These are phyloP conservation scores for Rosa lucieae DNA, from an alignment of 306 rosid genomes.

Conservation along the genomic window DNA sequence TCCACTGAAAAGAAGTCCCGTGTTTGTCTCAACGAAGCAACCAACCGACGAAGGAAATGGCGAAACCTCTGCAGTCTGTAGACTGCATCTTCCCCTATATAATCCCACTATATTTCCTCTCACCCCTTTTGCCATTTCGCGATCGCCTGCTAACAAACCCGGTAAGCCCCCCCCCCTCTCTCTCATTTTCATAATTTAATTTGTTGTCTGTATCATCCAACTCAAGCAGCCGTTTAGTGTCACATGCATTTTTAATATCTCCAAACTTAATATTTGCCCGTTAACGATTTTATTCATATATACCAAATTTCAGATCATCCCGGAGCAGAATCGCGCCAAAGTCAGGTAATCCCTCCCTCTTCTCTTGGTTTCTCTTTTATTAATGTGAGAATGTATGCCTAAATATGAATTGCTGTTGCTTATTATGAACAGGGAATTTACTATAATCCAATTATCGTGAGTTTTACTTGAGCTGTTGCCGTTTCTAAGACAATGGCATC, in stretches of 20 bases:
- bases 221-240: neutral
- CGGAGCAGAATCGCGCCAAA: neutral
- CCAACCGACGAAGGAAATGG: neutral
- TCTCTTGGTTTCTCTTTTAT: neutral
- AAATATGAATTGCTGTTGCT: neutral
- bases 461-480: neutral
- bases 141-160: too few relatives aligned
- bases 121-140: neutral
- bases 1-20: neutral
- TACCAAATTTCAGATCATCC: neutral
- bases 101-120: neutral
- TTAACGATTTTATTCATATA: neutral
- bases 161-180: neutral
- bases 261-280: neutral
- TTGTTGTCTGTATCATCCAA: neutral
- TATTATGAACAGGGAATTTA: neutral
- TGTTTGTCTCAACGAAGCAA: neutral
- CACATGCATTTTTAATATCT: neutral
- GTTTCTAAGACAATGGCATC: constrained; percentile 30
- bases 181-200: neutral
- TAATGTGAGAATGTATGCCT: neutral
- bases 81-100: neutral
- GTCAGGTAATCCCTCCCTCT: neutral
- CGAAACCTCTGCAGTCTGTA: neutral
- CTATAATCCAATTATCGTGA: neutral